A percentile compares a stretch with the other conserved stretches of the same genome.
phyloP scores from a whole-genome alignment of 768 basidiomycete genomes.

The Trametes coccinea region DNA sequence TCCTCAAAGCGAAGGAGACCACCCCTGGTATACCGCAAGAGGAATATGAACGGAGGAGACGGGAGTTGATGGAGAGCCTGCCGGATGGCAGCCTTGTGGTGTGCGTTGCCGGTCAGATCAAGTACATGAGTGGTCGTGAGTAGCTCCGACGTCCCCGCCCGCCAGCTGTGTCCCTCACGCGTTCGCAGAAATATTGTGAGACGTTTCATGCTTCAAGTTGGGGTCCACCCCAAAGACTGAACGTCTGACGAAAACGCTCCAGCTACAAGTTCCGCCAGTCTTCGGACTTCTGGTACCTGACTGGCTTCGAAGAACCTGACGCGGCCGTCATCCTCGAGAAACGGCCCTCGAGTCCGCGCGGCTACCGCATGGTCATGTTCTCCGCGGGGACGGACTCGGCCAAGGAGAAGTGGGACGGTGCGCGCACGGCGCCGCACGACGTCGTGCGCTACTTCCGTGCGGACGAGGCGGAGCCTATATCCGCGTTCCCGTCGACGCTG shows the following conservation, averaged over 20 bases:
- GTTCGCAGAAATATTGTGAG: conserved; percentile 75
- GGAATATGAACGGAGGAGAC: conserved; percentile 78
- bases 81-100: conserved; percentile 76
- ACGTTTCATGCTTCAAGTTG: not conserved
- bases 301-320: conserved; percentile 93
- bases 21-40: conserved; percentile 77
- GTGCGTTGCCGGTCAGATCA: conserved; percentile 73
- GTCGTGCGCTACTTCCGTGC: conserved; percentile 71
- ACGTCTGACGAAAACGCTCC: conserved; percentile 4
- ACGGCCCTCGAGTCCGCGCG: conserved; percentile 56
- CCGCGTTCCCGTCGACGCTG: conserved; percentile 57
- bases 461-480: conserved; percentile 66
- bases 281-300: conserved; percentile 94
- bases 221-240: too few species aligned
- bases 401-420: conserved; percentile 93
- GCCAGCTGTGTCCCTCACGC: conserved; percentile 2
- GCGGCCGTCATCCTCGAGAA: conserved; percentile 87
- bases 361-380: conserved; percentile 88
- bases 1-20: conserved; percentile 51
- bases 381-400: conserved; percentile 68
- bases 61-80: conserved; percentile 68
- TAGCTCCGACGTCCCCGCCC: conserved; percentile 25
- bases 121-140: conserved; percentile 84
- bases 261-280: conserved; percentile 96
- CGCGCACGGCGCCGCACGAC: conserved; percentile 70